phyloP scores from a whole-genome alignment of 148 eudicot species.

The Spergularia bocconei region DNA sequence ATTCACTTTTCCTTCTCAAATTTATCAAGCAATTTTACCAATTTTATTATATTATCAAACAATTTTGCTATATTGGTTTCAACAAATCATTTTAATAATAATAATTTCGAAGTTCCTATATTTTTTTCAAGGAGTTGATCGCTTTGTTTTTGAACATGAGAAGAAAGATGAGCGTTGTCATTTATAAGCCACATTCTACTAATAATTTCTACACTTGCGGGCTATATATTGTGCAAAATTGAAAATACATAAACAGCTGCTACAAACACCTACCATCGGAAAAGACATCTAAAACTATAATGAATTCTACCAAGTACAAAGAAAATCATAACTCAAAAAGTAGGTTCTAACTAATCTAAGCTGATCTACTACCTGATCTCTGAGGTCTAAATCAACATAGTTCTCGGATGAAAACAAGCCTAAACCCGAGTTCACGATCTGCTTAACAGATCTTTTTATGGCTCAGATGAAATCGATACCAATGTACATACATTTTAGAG shows the following conservation, averaged over 20 bases:
- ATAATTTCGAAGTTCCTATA: too few relatives aligned
- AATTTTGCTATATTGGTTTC: too few relatives aligned
- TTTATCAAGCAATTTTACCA: too few relatives aligned
- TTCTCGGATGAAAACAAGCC: background rate
- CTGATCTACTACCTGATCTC: background rate
- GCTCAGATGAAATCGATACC: background rate
- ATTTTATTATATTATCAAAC: too few relatives aligned
- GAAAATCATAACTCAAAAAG: background rate
- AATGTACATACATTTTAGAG: background rate
- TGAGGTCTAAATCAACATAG: background rate
- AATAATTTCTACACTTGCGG: background rate
- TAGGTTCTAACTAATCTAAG: constrained; percentile 23
- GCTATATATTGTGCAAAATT: background rate
- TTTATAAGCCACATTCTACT: too few relatives aligned
- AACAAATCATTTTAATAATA: too few relatives aligned
- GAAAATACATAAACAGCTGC: background rate
- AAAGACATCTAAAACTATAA: background rate
- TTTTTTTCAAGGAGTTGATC: too few relatives aligned
- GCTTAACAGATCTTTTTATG: background rate
- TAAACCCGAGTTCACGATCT: too few relatives aligned
- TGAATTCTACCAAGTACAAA: background rate
- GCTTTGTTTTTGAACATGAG: too few relatives aligned
- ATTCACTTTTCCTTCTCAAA: too few relatives aligned
- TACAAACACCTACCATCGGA: background rate
- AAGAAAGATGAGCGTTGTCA: too few relatives aligned